Evolutionary conservation across 1,284 basidiomycete species (phyloP).

Genomic region (Porodaedalea pini): DNA sequence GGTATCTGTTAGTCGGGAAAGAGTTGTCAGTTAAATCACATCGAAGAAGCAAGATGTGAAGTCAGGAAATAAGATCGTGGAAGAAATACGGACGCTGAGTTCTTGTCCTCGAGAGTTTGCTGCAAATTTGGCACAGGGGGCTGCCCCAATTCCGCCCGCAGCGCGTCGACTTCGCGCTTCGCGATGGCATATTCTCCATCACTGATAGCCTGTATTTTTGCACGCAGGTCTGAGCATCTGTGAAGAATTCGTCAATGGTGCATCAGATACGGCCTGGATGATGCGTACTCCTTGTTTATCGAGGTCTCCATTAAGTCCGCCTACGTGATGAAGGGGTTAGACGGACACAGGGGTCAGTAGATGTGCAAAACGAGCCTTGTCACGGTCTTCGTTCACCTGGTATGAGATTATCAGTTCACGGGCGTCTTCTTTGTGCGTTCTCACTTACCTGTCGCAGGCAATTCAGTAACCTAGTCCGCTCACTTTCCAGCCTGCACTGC

Average conservation of each 20-base stretch:
- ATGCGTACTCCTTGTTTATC: constrained; percentile 58
- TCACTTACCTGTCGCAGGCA: constrained; percentile 58
- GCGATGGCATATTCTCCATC: constrained; percentile 71
- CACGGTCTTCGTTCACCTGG: constrained; percentile 74
- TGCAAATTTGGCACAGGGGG: constrained; percentile 66
- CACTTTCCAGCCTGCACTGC: constrained; percentile 60
- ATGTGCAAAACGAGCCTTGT: constrained; percentile 49
- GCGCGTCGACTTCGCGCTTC: constrained; percentile 68
- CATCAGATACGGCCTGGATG: not conserved
- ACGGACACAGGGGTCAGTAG: not conserved
- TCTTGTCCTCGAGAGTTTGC: constrained; percentile 68
- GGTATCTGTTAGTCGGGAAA: constrained; percentile 26
- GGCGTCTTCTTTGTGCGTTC: not conserved
- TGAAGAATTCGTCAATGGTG: constrained; percentile 11
- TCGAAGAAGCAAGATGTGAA: not conserved
- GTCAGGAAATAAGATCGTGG: not conserved
- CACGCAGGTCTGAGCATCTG: constrained; percentile 59
- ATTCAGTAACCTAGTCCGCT: constrained; percentile 59
- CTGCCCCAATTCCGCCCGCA: constrained; percentile 72
- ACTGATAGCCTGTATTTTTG: constrained; percentile 60
- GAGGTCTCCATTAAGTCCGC: constrained; percentile 49
- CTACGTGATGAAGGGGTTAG: constrained; percentile 33
- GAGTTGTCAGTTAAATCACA: not conserved
- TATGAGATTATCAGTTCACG: not conserved
- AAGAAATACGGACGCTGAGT: constrained; percentile 52